These are phyloP conservation scores for Solanum stenotomum DNA, from an alignment of 257 asterid species.

Conservation along the genomic window DNA sequence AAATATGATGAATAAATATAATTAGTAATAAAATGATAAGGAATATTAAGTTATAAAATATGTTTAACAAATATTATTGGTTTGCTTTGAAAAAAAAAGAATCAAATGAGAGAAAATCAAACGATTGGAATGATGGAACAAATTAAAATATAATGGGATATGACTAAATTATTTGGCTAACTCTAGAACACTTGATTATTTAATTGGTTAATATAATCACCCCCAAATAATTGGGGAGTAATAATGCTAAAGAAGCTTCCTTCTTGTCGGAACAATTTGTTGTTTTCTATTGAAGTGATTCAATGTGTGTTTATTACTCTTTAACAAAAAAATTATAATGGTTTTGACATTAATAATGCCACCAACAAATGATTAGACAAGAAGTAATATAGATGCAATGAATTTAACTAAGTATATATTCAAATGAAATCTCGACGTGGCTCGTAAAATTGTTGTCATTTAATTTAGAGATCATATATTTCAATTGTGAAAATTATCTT, in stretches of 20 bases:
- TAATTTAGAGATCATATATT: background rate
- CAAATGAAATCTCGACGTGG: accelerated
- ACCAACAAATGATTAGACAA: background rate
- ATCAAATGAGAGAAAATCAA: background rate
- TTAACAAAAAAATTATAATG: background rate
- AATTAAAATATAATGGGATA: background rate
- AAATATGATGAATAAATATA: background rate
- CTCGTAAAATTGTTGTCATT: background rate
- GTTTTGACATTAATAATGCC: background rate
- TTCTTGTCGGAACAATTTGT: background rate
- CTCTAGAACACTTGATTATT: background rate
- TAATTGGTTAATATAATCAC: background rate
- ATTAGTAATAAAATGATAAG: background rate
- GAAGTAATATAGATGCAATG: background rate
- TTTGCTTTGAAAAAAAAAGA: background rate
- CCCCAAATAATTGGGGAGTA: background rate
- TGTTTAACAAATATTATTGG: background rate
- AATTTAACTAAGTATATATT: background rate
- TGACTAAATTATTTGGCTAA: background rate
- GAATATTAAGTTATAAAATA: no score
- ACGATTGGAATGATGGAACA: background rate
- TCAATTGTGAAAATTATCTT: background rate
- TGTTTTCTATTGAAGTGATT: background rate
- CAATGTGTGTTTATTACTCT: background rate
- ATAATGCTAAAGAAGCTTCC: background rate